These are phyloP conservation scores for Penicillium sp. DNA, from an alignment of 2,329 filamentous ascomycete species.

Conservation along the genomic window DNA sequence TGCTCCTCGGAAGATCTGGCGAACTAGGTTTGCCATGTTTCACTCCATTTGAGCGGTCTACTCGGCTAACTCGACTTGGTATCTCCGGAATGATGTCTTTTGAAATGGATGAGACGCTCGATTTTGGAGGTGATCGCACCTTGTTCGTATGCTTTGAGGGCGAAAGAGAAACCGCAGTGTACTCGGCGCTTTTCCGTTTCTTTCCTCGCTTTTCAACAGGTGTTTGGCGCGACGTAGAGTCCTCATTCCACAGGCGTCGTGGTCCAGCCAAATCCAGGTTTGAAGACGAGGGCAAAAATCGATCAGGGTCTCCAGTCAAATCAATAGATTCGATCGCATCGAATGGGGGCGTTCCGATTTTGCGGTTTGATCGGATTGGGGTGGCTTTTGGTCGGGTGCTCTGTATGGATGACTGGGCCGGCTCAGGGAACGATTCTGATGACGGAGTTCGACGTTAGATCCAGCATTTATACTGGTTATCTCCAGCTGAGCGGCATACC, in stretches of 20 bases:
- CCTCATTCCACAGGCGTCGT: slow-evolving; percentile 49
- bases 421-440: slow-evolving; percentile 25
- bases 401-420: slow-evolving; percentile 25
- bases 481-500: slow-evolving; percentile 27
- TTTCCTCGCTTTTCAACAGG: slow-evolving; percentile 46
- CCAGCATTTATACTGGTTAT: no score
- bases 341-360: slow-evolving; percentile 27
- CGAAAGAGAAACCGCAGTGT: slow-evolving; percentile 43
- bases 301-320: slow-evolving; percentile 45
- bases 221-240: slow-evolving; percentile 43
- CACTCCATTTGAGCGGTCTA: slow-evolving; percentile 9
- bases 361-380: slow-evolving; percentile 25
- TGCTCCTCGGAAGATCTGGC: slow-evolving; percentile 13
- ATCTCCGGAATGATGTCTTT: slow-evolving; percentile 6
- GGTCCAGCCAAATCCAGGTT: slow-evolving; percentile 48
- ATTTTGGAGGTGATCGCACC: slow-evolving; percentile 29
- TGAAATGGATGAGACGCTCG: slow-evolving; percentile 9
- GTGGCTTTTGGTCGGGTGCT: slow-evolving; percentile 24
- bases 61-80: slow-evolving; percentile 14
- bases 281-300: slow-evolving; percentile 42
- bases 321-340: slow-evolving; percentile 51
- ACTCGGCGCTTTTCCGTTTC: slow-evolving; percentile 56
- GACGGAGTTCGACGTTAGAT: background rate
- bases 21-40: slow-evolving; percentile 14
- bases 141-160: slow-evolving; percentile 35